Conservation (phyloP, 495 filamentous ascomycete species). For the Xylaria grammica region DNA sequence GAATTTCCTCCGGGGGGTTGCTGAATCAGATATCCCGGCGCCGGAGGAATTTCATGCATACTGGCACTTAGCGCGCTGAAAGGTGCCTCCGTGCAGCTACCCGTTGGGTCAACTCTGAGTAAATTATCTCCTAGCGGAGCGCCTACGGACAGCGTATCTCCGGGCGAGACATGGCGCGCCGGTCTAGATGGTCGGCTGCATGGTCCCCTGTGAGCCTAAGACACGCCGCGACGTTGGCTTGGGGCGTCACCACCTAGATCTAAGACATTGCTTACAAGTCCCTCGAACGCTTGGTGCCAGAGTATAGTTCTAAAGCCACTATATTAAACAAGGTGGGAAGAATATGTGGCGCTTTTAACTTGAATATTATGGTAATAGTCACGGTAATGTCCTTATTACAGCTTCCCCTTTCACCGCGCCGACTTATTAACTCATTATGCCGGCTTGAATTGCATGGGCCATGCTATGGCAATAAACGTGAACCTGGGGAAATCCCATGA, state of each 20-base stretch:
- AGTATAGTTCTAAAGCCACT: constrained; percentile 19
- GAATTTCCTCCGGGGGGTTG: background rate
- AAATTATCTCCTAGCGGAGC: too few relatives aligned
- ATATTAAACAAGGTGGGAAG: constrained; percentile 37
- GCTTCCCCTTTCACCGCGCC: constrained; percentile 29
- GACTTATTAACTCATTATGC: constrained; percentile 42
- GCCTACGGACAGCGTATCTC: too few relatives aligned
- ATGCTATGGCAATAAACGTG: constrained; percentile 48
- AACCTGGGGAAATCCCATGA: background rate
- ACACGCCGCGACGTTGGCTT: too few relatives aligned
- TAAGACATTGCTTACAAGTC: constrained; percentile 19
- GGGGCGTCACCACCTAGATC: too few relatives aligned
- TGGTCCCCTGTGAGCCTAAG: background rate
- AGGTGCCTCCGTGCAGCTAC: too few relatives aligned
- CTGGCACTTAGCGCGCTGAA: too few relatives aligned
- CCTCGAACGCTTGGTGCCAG: constrained; percentile 26
- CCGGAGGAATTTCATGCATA: background rate
- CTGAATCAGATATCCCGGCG: background rate
- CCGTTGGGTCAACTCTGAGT: too few relatives aligned
- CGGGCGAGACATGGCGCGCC: too few relatives aligned
- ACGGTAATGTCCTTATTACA: constrained; percentile 19
- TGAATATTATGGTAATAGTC: background rate
- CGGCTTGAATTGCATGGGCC: constrained; percentile 51
- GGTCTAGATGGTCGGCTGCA: background rate
- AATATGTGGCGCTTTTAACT: background rate